Conservation (phyloP, 805 yeast species). For the Jamesozyma hellenica region DNA sequence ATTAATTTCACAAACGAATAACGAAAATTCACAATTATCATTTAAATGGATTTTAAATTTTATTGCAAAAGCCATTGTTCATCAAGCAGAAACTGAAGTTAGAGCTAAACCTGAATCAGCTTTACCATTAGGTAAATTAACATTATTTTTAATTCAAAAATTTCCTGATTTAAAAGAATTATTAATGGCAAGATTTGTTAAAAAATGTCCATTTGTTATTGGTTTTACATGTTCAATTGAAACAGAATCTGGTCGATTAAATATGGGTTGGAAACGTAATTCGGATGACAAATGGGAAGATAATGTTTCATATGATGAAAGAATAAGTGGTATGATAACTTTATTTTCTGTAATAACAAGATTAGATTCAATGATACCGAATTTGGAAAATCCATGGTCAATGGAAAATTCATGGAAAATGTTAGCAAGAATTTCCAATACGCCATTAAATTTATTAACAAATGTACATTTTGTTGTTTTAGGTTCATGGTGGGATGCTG, state of each 20-base stretch:
- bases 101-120: conserved; percentile 70
- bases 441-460: conserved; percentile 38
- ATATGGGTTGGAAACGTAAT: conserved; percentile 81
- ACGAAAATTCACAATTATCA: conserved; percentile 39
- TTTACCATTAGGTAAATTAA: conserved; percentile 62
- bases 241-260: conserved; percentile 67
- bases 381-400: conserved; percentile 4
- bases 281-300: conserved; percentile 37
- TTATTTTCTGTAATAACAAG: conserved; percentile 70
- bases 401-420: conserved; percentile 54
- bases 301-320: conserved; percentile 65
- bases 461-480: conserved; percentile 64
- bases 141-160: conserved; percentile 42
- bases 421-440: conserved; percentile 62
- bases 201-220: conserved; percentile 81
- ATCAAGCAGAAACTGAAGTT: conserved; percentile 90
- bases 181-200: conserved; percentile 68
- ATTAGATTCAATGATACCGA: conserved; percentile 15
- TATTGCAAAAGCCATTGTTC: conserved; percentile 73
- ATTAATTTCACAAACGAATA: conserved; percentile 40
- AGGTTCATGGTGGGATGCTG: conserved; percentile 89
- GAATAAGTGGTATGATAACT: conserved; percentile 78
- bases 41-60: conserved; percentile 71
- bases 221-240: conserved; percentile 71
- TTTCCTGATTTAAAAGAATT: conserved; percentile 35